Evolutionary conservation across 805 yeast genomes (phyloP).

Genomic region (Yamadazyma laniorum): DNA sequence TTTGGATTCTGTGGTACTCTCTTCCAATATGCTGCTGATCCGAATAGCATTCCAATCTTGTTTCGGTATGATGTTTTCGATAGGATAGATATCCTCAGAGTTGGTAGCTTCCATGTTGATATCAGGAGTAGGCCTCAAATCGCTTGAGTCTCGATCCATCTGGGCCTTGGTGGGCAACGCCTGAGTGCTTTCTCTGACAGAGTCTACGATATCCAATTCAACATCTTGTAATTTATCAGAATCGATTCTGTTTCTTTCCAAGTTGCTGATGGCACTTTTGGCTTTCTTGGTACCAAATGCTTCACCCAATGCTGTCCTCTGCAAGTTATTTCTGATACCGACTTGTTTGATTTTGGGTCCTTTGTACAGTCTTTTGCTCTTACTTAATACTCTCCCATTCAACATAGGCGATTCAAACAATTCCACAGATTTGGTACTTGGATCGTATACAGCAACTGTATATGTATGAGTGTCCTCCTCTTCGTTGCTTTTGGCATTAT

Average conservation of each 20-base stretch:
- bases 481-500: conserved; percentile 52
- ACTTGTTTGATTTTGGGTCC: conserved; percentile 67
- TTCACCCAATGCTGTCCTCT: conserved; percentile 86
- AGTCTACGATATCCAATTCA: conserved; percentile 79
- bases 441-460: conserved; percentile 77
- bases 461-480: conserved; percentile 47
- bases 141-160: conserved; percentile 53
- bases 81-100: conserved; percentile 80
- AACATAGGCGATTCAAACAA: conserved; percentile 62
- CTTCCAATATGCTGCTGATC: conserved; percentile 59
- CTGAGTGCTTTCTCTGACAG: conserved; percentile 64
- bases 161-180: conserved; percentile 70
- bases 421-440: conserved; percentile 59
- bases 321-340: conserved; percentile 49
- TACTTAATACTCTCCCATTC: conserved; percentile 61
- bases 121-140: conserved; percentile 81
- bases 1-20: conserved; percentile 45
- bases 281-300: conserved; percentile 98
- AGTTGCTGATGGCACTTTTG: conserved; percentile 79
- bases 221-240: conserved; percentile 71
- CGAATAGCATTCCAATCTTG: conserved; percentile 63
- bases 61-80: conserved; percentile 66
- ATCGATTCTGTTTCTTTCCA: conserved; percentile 83
- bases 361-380: conserved; percentile 50
- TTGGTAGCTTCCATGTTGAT: conserved; percentile 76